A percentile compares a stretch with the other conserved stretches of the same genome.
phyloP scores from a whole-genome alignment of 2,329 filamentous ascomycete species.

The Monosporascus sp. region DNA sequence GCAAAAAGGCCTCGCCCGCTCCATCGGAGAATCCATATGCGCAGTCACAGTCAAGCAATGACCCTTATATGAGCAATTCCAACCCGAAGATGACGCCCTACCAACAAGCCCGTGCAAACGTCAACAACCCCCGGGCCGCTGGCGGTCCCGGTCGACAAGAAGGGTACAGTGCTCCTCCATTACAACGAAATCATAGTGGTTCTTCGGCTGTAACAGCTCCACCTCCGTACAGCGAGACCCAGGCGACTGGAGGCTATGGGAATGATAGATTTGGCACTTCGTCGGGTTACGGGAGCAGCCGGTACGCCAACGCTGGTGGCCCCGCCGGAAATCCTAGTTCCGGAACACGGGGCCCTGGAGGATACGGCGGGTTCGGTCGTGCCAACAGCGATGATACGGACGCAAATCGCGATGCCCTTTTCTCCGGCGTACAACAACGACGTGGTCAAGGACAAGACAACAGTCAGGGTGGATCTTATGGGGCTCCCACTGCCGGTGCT shows the following conservation, averaged over 20 bases:
- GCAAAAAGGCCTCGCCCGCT: conserved; percentile 47
- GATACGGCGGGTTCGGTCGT: conserved; percentile 56
- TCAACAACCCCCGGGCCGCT: conserved; percentile 24
- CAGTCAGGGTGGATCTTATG: conserved; percentile 7
- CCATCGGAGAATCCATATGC: conserved; percentile 54
- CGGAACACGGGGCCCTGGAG: conserved; percentile 44
- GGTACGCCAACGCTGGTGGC: conserved; percentile 41
- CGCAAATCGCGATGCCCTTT: conserved; percentile 57
- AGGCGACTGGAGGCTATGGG: conserved; percentile 19
- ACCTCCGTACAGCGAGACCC: conserved; percentile 28
- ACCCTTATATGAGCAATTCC: conserved; percentile 48
- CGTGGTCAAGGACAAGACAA: conserved; percentile 14
- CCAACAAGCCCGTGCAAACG: conserved; percentile 35
- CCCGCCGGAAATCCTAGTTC: conserved; percentile 22
- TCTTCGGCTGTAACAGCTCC: conserved; percentile 26
- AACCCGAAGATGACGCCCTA: conserved; percentile 42
- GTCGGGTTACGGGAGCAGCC: conserved; percentile 48
- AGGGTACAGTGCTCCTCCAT: conserved; percentile 18
- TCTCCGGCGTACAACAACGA: conserved; percentile 33
- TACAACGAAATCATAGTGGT: conserved; percentile 17
- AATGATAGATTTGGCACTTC: conserved; percentile 26
- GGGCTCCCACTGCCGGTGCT: conserved; percentile 10
- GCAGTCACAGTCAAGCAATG: conserved; percentile 38
- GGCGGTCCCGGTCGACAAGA: conserved; percentile 32
- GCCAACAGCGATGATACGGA: conserved; percentile 41